Percentiles rank a stretch among this genome's conserved stretches.
Evolutionary conservation across 2,329 filamentous ascomycete genomes (phyloP).

Genomic region (Calonectria leucothoes): DNA sequence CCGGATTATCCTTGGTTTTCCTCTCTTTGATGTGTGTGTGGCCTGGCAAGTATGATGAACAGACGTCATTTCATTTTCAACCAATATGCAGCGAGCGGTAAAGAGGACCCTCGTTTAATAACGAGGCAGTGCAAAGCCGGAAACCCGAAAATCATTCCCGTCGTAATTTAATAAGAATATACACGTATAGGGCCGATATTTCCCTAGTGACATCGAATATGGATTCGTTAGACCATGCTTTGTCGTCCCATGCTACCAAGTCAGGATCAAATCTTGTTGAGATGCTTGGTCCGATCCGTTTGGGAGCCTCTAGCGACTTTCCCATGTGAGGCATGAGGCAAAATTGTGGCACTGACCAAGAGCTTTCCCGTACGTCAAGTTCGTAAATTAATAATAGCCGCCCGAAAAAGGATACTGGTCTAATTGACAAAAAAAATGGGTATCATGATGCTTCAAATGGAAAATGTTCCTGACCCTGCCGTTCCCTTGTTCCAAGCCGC

Average conservation of each 20-base stretch:
- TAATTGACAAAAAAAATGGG: conserved; percentile 18
- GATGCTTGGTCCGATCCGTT: neutral
- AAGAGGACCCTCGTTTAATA: neutral
- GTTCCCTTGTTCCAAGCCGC: neutral
- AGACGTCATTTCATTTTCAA: neutral
- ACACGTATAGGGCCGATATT: neutral
- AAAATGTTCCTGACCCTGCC: conserved; percentile 12
- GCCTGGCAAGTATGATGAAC: neutral
- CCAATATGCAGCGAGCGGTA: neutral
- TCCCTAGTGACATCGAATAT: neutral
- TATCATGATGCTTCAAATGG: conserved; percentile 20
- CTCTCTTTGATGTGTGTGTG: neutral
- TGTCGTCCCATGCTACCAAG: no score
- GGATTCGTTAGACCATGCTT: neutral
- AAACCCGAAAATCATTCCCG: neutral
- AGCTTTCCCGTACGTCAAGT: neutral
- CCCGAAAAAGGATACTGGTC: neutral
- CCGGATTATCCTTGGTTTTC: neutral
- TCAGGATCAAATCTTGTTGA: neutral
- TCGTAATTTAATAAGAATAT: neutral
- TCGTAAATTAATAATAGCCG: neutral
- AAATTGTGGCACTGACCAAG: neutral
- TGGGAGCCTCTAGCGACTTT: neutral
- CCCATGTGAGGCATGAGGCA: neutral
- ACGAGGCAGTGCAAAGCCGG: conserved; percentile 8